Conservation (phyloP, 805 yeast species). For the Ogataea thermomethanolica region DNA sequence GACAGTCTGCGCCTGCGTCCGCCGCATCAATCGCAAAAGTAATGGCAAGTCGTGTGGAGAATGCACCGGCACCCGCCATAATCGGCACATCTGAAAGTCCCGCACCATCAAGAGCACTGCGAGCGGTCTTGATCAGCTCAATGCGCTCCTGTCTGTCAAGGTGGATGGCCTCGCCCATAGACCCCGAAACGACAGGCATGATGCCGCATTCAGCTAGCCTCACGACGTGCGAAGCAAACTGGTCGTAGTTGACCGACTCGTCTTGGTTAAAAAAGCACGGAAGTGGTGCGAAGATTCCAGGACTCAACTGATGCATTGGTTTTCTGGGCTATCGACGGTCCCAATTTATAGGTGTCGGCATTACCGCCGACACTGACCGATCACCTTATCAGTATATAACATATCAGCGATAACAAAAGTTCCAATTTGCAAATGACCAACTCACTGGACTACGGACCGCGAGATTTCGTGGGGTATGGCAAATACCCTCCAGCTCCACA, state of each 20-base stretch:
- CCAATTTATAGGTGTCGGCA: conserved; percentile 1
- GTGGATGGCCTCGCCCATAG: conserved; percentile 40
- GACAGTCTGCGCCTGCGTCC: conserved; percentile 35
- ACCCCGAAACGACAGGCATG: conserved; percentile 35
- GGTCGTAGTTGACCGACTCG: conserved; percentile 30
- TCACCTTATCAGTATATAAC: too few relatives aligned
- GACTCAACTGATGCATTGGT: conserved; percentile 7
- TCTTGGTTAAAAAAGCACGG: conserved; percentile 19
- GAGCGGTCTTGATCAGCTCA: conserved; percentile 27
- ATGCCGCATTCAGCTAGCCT: conserved; percentile 24
- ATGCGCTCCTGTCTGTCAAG: conserved; percentile 33
- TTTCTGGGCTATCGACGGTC: too few relatives aligned
- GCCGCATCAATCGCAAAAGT: conserved; percentile 26
- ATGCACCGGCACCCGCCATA: conserved; percentile 34
- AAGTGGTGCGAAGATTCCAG: conserved; percentile 16
- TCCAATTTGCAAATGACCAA: conserved; percentile 4
- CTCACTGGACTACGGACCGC: conserved; percentile 16
- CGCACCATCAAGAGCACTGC: conserved; percentile 33
- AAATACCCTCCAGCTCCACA: conserved; percentile 21
- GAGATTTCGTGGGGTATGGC: conserved; percentile 25
- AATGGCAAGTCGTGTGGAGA: conserved; percentile 29
- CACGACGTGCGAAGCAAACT: conserved; percentile 17
- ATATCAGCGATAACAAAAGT: conserved; percentile 1
- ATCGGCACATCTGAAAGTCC: conserved; percentile 25
- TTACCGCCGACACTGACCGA: not conserved